phyloP scores from a whole-genome alignment of 208 protist species.

The Giardia duodenalis region DNA sequence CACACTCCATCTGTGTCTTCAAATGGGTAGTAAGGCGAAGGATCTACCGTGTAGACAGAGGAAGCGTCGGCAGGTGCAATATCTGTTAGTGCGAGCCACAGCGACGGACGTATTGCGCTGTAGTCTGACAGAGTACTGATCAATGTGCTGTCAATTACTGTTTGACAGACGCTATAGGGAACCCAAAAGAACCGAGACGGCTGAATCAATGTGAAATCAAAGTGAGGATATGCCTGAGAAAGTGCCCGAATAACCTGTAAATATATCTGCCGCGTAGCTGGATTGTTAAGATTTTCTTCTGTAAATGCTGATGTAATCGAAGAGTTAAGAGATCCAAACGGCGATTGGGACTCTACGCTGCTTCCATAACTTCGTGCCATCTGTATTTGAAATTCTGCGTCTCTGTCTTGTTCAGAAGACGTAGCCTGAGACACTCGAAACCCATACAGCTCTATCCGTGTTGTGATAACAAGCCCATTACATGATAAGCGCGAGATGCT shows the following conservation, averaged over 20 bases:
- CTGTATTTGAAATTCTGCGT: not conserved
- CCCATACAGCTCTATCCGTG: not conserved
- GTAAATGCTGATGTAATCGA: not conserved
- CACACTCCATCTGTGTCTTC: not conserved
- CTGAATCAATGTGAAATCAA: not conserved
- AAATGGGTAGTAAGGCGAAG: not conserved
- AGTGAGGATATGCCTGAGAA: not conserved
- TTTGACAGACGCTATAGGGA: not conserved
- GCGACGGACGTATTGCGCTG: not conserved
- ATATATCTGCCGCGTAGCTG: not conserved
- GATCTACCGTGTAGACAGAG: conserved; percentile 3
- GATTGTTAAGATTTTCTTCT: not conserved
- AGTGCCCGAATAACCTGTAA: not conserved
- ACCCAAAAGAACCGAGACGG: not conserved
- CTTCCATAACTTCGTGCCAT: not conserved
- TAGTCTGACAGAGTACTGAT: not conserved
- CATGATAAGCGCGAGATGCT: not conserved
- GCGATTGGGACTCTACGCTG: not conserved
- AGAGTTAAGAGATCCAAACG: not conserved
- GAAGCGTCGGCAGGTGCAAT: not conserved
- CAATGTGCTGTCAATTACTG: not conserved
- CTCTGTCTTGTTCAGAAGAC: not conserved
- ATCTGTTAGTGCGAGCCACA: not conserved
- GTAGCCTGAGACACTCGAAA: not conserved
- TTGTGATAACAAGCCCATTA: not conserved